Evolutionary conservation across 306 rosid genomes (phyloP).

Genomic region (Begonia peltatifolia): DNA sequence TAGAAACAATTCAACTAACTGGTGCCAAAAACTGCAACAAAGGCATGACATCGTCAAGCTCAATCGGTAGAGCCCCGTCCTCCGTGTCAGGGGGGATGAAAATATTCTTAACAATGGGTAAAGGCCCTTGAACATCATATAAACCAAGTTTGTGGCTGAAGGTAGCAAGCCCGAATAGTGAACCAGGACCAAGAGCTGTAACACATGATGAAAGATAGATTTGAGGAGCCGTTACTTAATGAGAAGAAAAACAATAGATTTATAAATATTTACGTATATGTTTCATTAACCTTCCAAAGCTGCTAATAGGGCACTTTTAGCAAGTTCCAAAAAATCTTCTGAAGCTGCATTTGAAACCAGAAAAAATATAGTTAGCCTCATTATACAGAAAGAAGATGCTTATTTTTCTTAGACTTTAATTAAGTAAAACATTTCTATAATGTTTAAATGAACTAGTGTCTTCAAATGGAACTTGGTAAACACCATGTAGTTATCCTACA

Average conservation of each 20-base stretch:
- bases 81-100: slow-evolving; percentile 77
- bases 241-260: not conserved
- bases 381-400: not conserved
- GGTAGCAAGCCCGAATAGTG: slow-evolving; percentile 93
- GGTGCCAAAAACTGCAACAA: slow-evolving; percentile 92
- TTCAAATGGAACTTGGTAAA: too few species aligned
- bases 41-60: slow-evolving; percentile 97
- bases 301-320: slow-evolving; percentile 89
- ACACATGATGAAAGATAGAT: slow-evolving; percentile 12
- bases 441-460: too few species aligned
- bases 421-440: too few species aligned
- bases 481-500: too few species aligned
- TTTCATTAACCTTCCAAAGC: slow-evolving; percentile 66
- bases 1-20: slow-evolving; percentile 30
- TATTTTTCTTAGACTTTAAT: not conserved
- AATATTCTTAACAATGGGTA: slow-evolving; percentile 77
- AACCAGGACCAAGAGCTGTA: slow-evolving; percentile 91
- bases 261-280: too few species aligned
- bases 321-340: slow-evolving; percentile 88
- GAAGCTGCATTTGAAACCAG: slow-evolving; percentile 59
- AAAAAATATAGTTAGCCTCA: not conserved
- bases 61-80: slow-evolving; percentile 45
- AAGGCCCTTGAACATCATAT: slow-evolving; percentile 93
- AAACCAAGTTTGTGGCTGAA: slow-evolving; percentile 94
- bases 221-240: not conserved